A percentile compares a stretch with the other conserved stretches of the same genome.
Conservation (phyloP, 176 grass and related monocot species). For the Themeda triandra region DNA sequence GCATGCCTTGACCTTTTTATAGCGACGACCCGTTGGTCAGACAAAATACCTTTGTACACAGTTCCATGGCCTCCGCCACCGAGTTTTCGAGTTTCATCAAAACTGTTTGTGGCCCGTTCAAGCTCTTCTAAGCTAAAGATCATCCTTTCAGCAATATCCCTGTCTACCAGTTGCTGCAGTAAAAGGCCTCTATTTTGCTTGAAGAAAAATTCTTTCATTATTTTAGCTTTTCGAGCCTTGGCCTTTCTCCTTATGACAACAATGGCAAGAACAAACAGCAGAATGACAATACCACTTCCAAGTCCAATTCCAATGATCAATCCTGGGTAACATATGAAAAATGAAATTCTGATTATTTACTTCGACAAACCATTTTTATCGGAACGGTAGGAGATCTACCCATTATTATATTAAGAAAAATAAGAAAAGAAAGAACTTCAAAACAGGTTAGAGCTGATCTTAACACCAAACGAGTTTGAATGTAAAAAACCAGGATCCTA, state of each 20-base stretch:
- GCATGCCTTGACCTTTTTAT: slow-evolving; percentile 61
- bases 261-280: slow-evolving; percentile 29
- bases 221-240: slow-evolving; percentile 32
- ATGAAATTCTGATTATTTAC: not conserved
- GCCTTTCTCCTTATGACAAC: slow-evolving; percentile 25
- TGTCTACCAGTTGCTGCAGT: slow-evolving; percentile 42
- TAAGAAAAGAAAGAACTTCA: not conserved
- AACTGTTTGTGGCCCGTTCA: slow-evolving; percentile 49
- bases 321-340: not conserved
- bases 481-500: too few species aligned
- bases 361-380: not conserved
- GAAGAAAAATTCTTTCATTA: slow-evolving; percentile 47
- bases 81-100: slow-evolving; percentile 36
- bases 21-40: slow-evolving; percentile 41
- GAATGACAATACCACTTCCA: slow-evolving; percentile 20
- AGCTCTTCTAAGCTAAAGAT: slow-evolving; percentile 59
- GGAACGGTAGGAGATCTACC: not conserved
- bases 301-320: slow-evolving; percentile 10
- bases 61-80: slow-evolving; percentile 51
- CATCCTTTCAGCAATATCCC: slow-evolving; percentile 62
- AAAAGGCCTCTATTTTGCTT: slow-evolving; percentile 53
- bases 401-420: not conserved
- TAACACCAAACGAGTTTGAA: not conserved
- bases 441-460: not conserved
- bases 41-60: slow-evolving; percentile 65